phyloP scores from a whole-genome alignment of 345 rosid species.

The Gossypium ekmanianum region DNA sequence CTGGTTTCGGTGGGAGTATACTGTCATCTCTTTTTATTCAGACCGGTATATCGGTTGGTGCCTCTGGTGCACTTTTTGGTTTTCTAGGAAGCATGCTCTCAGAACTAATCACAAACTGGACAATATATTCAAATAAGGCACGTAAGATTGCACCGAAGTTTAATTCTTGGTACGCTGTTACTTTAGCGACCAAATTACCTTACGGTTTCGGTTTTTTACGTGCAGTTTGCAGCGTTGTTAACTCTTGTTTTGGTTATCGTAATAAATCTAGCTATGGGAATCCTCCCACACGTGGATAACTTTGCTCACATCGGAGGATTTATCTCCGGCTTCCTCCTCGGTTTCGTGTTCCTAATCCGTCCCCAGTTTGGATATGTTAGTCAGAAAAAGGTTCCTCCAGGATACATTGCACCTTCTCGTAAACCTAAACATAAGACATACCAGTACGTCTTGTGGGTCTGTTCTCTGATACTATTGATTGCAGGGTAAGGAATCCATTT shows the following conservation, averaged over 20 bases:
- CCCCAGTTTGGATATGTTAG: slow-evolving; percentile 87
- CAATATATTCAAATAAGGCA: slow-evolving; percentile 89
- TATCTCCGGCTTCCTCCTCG: slow-evolving; percentile 85
- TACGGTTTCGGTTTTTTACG: slow-evolving; percentile 23
- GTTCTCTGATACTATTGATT: slow-evolving; percentile 46
- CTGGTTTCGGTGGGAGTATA: slow-evolving; percentile 95
- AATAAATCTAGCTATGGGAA: slow-evolving; percentile 74
- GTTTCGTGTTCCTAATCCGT: slow-evolving; percentile 76
- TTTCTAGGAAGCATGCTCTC: slow-evolving; percentile 95
- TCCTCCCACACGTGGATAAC: slow-evolving; percentile 95
- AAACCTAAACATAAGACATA: slow-evolving; percentile 73
- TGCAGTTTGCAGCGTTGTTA: slow-evolving; percentile 80
- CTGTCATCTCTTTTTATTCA: slow-evolving; percentile 79
- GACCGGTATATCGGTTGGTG: slow-evolving; percentile 86
- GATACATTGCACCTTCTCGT: slow-evolving; percentile 28
- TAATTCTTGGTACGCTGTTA: background rate
- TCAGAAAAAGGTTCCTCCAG: slow-evolving; percentile 50
- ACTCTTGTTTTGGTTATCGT: slow-evolving; percentile 71
- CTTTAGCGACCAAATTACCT: slow-evolving; percentile 14
- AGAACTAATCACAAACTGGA: slow-evolving; percentile 93
- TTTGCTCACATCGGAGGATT: slow-evolving; percentile 98
- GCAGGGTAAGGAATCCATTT: slow-evolving; percentile 44
- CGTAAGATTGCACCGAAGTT: background rate
- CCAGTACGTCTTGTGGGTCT: slow-evolving; percentile 64
- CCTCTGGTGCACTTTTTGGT: slow-evolving; percentile 97